These are phyloP conservation scores for Globisporangium perplexum DNA, from an alignment of 352 stramenopile species.

Conservation along the genomic window DNA sequence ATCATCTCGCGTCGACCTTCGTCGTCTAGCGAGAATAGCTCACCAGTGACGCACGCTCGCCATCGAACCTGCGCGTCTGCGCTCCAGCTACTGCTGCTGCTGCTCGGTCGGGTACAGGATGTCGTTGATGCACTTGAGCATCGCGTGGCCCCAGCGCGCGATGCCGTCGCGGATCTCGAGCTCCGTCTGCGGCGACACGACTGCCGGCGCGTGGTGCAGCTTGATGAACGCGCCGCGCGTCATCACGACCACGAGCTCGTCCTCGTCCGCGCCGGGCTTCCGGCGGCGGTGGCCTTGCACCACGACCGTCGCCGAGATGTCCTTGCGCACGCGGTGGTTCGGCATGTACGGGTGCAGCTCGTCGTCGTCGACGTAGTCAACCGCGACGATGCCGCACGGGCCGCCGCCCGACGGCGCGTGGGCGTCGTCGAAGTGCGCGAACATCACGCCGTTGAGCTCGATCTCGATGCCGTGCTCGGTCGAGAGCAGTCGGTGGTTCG, in stretches of 20 bases:
- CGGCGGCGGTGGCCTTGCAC: slow-evolving; percentile 15
- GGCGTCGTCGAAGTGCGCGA: slow-evolving; percentile 28
- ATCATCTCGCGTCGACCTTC: too few relatives aligned
- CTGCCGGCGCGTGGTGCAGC: slow-evolving; percentile 3
- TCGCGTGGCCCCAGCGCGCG: slow-evolving; percentile 16
- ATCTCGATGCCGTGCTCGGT: slow-evolving; percentile 33
- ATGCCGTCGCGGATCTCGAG: slow-evolving; percentile 14
- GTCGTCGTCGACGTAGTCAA: slow-evolving; percentile 45
- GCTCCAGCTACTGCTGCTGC: background rate
- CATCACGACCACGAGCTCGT: slow-evolving; percentile 15
- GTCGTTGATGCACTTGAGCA: slow-evolving; percentile 16
- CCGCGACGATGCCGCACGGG: slow-evolving; percentile 29
- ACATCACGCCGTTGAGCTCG: slow-evolving; percentile 47
- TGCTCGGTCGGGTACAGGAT: slow-evolving; percentile 10
- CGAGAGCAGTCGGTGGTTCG: slow-evolving; percentile 50
- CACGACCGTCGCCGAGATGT: slow-evolving; percentile 40
- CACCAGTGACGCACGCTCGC: too few relatives aligned
- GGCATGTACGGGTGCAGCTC: slow-evolving; percentile 44
- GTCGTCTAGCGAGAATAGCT: background rate
- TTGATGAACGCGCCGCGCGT: slow-evolving; percentile 15
- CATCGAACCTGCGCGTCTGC: too few relatives aligned
- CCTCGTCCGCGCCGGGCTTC: background rate
- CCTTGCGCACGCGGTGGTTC: slow-evolving; percentile 32
- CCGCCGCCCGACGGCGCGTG: slow-evolving; percentile 13
- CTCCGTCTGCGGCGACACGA: slow-evolving; percentile 6